phyloP scores from a whole-genome alignment of 352 stramenopile species.

The Phytopythium cucurbitacearum region DNA sequence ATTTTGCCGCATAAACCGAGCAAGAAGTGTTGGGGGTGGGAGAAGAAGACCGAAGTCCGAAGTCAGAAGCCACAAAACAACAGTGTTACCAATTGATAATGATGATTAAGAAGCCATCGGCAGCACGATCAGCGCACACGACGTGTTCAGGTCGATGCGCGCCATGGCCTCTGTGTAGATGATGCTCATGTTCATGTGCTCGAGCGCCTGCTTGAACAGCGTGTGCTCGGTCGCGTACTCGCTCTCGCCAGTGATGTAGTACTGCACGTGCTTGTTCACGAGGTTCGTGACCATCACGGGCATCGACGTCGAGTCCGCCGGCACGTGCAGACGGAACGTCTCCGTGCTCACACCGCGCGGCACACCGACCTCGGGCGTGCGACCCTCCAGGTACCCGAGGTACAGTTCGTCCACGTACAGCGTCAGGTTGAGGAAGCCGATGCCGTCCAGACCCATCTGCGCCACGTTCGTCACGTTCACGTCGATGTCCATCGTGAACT shows the following conservation, averaged over 20 bases:
- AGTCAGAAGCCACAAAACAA: not conserved
- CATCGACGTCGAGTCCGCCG: conserved; percentile 20
- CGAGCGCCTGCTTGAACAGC: conserved; percentile 36
- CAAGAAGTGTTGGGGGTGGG: conserved; percentile 6
- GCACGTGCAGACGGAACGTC: conserved; percentile 25
- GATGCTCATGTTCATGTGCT: conserved; percentile 49
- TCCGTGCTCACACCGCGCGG: conserved; percentile 34
- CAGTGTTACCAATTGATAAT: not conserved
- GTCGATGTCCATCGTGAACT: conserved; percentile 47
- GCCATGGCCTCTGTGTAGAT: conserved; percentile 40
- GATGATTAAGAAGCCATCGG: conserved; percentile 5
- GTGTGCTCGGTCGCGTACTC: conserved; percentile 29
- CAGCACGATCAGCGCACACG: conserved; percentile 20
- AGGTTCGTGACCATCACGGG: conserved; percentile 40
- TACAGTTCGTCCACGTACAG: conserved; percentile 57
- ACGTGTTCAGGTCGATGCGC: conserved; percentile 26
- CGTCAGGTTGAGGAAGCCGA: conserved; percentile 64
- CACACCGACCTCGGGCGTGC: conserved; percentile 29
- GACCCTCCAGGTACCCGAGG: conserved; percentile 47
- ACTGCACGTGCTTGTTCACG: conserved; percentile 32
- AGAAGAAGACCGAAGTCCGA: no score
- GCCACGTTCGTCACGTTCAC: conserved; percentile 52
- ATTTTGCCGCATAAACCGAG: not conserved
- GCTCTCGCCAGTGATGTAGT: conserved; percentile 48
- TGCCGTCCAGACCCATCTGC: conserved; percentile 45